These are phyloP conservation scores for Trichomonas vaginalis DNA, from an alignment of 208 protist genomes.

Conservation along the genomic window DNA sequence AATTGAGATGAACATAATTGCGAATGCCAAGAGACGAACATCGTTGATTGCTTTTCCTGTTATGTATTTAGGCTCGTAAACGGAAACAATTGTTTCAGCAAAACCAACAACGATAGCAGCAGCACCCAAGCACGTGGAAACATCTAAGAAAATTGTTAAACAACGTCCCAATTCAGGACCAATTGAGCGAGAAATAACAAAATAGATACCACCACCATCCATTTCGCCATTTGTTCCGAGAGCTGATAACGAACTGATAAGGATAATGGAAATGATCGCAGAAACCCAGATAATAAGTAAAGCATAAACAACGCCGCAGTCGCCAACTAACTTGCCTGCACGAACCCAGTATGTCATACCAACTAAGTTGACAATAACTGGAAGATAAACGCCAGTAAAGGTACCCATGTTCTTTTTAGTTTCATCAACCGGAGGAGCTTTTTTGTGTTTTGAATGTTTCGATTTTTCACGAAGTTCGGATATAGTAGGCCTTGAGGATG, in stretches of 20 bases:
- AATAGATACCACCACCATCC: not conserved
- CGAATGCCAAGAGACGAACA: not conserved
- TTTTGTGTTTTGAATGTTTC: not conserved
- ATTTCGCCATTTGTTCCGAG: constrained; percentile 17
- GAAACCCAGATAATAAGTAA: not conserved
- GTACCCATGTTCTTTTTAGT: not conserved
- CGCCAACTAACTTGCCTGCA: not conserved
- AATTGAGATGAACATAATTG: not conserved
- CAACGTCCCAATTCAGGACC: not conserved
- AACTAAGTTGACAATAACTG: not conserved
- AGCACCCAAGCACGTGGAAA: not conserved
- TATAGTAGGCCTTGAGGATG: not conserved
- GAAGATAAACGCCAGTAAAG: not conserved
- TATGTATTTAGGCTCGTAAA: not conserved
- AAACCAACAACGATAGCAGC: not conserved
- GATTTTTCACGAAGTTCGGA: not conserved
- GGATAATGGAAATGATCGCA: not conserved
- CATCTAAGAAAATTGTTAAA: not conserved
- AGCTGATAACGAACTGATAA: not conserved
- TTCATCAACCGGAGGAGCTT: not conserved
- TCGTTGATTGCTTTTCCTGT: not conserved
- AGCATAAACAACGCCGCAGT: not conserved
- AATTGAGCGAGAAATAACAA: not conserved
- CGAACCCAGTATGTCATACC: not conserved
- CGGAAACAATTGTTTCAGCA: not conserved